Conservation (phyloP, 768 basidiomycete species). For the Calvatia gigantea region DNA sequence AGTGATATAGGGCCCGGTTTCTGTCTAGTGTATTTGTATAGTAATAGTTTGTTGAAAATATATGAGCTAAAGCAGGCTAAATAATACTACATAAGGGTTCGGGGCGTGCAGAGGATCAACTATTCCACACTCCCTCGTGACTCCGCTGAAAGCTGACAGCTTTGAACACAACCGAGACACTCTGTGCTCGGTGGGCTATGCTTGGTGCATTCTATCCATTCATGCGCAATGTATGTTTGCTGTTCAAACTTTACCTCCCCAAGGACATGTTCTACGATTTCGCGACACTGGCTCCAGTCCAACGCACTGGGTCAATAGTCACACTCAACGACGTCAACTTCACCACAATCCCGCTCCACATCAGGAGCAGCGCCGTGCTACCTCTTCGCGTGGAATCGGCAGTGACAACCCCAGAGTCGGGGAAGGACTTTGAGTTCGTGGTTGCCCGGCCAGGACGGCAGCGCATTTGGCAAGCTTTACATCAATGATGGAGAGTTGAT, state of each 20-base stretch:
- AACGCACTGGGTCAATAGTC: constrained; percentile 42
- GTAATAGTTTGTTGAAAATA: no score
- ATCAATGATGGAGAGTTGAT: constrained; percentile 63
- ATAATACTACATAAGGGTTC: no score
- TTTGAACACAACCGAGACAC: constrained; percentile 64
- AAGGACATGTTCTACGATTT: constrained; percentile 67
- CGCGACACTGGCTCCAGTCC: constrained; percentile 41
- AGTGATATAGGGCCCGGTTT: no score
- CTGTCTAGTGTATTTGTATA: no score
- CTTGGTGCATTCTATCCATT: constrained; percentile 78
- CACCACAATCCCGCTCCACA: constrained; percentile 60
- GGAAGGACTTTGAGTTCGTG: constrained; percentile 58
- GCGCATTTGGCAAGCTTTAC: constrained; percentile 52
- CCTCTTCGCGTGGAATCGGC: constrained; percentile 52
- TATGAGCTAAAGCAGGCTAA: no score
- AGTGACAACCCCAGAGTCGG: constrained; percentile 58
- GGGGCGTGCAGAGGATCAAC: no score
- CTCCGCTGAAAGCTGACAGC: constrained; percentile 33
- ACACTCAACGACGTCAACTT: constrained; percentile 46
- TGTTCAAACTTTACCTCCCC: constrained; percentile 55
- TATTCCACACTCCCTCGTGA: background rate
- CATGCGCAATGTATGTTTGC: constrained; percentile 61
- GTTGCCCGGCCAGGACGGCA: constrained; percentile 54
- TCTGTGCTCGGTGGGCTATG: constrained; percentile 76
- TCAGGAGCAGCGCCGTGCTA: constrained; percentile 55